Conservation (phyloP, 176 grass and related monocot species). For the Aegilops tauschii region DNA sequence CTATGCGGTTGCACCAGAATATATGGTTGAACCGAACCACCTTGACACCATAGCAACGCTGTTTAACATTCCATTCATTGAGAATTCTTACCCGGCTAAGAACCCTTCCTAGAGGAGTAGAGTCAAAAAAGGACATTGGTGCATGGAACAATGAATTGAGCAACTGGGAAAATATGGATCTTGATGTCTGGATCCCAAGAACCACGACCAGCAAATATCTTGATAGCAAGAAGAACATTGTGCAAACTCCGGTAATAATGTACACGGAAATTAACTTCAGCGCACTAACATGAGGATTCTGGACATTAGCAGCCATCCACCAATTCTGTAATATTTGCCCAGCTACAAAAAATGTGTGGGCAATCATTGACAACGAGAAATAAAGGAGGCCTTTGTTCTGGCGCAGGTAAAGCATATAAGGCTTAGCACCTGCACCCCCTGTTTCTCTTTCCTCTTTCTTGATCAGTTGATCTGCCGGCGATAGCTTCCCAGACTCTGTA, state of each 20-base stretch:
- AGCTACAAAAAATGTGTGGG: conserved; percentile 50
- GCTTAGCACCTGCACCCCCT: conserved; percentile 11
- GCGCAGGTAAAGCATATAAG: conserved; percentile 68
- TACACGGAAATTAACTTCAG: conserved; percentile 77
- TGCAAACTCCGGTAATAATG: conserved; percentile 52
- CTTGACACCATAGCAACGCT: too few species aligned
- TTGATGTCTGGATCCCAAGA: conserved; percentile 77
- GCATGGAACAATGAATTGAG: conserved; percentile 73
- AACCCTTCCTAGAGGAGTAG: conserved; percentile 88
- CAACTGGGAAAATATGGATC: conserved; percentile 81
- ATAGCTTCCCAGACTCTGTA: conserved; percentile 23
- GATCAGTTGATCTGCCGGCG: conserved; percentile 66
- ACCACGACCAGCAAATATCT: conserved; percentile 50
- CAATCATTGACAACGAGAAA: conserved; percentile 38
- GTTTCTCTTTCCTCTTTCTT: conserved; percentile 91
- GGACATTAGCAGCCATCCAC: conserved; percentile 92
- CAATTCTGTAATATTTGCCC: conserved; percentile 89
- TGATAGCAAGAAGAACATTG: conserved; percentile 58
- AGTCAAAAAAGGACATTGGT: conserved; percentile 91
- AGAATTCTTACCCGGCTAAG: conserved; percentile 76
- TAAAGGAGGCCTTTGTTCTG: conserved; percentile 83
- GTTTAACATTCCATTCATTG: too few species aligned
- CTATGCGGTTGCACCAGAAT: too few species aligned
- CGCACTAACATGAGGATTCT: conserved; percentile 60
- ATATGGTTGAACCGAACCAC: too few species aligned